Base-by-base conservation (phyloP, 2,329 filamentous ascomycete genomes). In the Aspergillus thermomutatus region DNA sequence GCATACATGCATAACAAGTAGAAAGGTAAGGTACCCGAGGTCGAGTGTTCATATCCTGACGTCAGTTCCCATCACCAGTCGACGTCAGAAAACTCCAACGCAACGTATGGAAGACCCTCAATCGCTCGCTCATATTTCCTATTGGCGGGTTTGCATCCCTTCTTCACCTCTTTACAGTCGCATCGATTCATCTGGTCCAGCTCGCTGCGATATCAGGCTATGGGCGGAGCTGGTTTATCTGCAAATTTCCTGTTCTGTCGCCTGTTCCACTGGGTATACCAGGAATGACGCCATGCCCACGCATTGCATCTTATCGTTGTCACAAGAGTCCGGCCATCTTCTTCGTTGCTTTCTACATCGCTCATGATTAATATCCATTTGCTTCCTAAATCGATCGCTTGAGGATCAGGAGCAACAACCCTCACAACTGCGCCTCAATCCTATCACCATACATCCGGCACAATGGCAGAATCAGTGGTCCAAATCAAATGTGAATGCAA, bases 401-500 rank as follows among this genome's bases (percentile, higher is more conserved):
- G 21, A 46, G 23, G n/a, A 23, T 46, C 21, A 26, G 43, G 14
- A 26, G 28, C 25, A 50, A 5, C 25, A 31, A 50, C 11, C 4
- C 27, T 3, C 25, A 23, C 59, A 58, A 64, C 60, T 54, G 48
- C 61, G 49, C 54, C 37, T 45, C 28, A n/a, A 49, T 48, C 51
- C 47, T 47, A 28, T 31, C 23, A 25, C 4, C 19, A 46, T 46
- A 34, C 9, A 43, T 25, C 43, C 10, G 6, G 7, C 37, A 57
- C 11, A 41, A 83, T 83, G 80, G 71, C 77, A 37, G 74, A 80
- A 43, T 77, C 79, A 55, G 76, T 84, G 10, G 75, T 84, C 56
- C 81, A 83, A 64, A 67, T 85, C 25, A 79, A 79, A 63, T 84
- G 81, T 64, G 72, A 75, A 46, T 82, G 81, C 69, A 85, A 84